Percentiles rank a stretch among this genome's conserved stretches.
These are phyloP conservation scores for Heritiera littoralis DNA, from an alignment of 345 rosid genomes.

Conservation along the genomic window DNA sequence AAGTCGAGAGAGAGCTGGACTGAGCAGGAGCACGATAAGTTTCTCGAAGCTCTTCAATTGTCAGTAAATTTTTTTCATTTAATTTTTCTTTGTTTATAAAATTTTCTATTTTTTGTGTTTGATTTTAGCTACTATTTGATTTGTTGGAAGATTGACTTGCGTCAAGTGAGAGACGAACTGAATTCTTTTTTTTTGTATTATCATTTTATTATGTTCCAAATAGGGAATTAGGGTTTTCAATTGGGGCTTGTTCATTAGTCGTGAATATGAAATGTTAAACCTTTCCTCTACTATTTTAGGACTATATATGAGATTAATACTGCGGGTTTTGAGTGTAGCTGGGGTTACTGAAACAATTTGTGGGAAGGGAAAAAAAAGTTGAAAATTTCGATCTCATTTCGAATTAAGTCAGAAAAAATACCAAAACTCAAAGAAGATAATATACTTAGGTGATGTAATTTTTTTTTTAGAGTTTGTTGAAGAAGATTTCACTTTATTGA, in stretches of 20 bases:
- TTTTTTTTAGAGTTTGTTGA: background rate
- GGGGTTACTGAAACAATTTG: background rate
- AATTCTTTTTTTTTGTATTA: background rate
- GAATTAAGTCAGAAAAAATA: background rate
- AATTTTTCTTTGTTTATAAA: background rate
- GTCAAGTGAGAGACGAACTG: background rate
- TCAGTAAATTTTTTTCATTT: conserved; percentile 42
- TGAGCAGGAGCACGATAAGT: conserved; percentile 91
- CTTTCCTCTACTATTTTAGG: background rate
- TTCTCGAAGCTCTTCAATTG: conserved; percentile 95
- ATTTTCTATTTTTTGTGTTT: background rate
- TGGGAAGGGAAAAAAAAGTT: background rate
- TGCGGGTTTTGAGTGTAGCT: background rate
- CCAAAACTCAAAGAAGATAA: background rate
- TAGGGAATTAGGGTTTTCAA: background rate
- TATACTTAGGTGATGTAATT: background rate
- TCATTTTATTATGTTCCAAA: background rate
- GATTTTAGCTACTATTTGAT: conserved; percentile 11
- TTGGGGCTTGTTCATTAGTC: background rate
- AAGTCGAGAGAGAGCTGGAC: conserved; percentile 99
- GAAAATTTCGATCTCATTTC: background rate
- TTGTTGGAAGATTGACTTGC: background rate
- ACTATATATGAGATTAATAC: background rate
- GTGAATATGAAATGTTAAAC: background rate
- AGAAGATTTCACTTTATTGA: background rate